Percentiles rank a stretch among this genome's conserved stretches.
phyloP scores from a whole-genome alignment of 345 rosid genomes.

The sweet orange (Citrus sinensis) region DVS_A1.0 CM039161.1:4304501-4305000 shows the following conservation, averaged over 20 bases:
- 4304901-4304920: constrained; percentile 26
- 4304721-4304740: background rate
- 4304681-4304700: background rate
- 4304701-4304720: background rate
- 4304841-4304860: background rate
- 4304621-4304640: background rate
- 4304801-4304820: constrained; percentile 23
- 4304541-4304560: background rate
- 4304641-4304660: background rate
- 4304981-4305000: constrained; percentile 43
- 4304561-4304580: background rate
- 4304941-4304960: constrained; percentile 33
- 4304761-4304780: background rate
- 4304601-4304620: background rate
- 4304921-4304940: constrained; percentile 32
- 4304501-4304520: background rate
- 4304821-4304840: constrained; percentile 5
- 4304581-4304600: background rate
- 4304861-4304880: constrained; percentile 18
- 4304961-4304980: constrained; percentile 47
- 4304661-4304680: background rate
- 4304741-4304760: background rate
- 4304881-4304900: constrained; percentile 41
- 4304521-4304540: background rate
- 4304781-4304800: background rate